phyloP scores from a whole-genome alignment of 1,139 yeast genomes.

The Debaryomyces nepalensis region DNA sequence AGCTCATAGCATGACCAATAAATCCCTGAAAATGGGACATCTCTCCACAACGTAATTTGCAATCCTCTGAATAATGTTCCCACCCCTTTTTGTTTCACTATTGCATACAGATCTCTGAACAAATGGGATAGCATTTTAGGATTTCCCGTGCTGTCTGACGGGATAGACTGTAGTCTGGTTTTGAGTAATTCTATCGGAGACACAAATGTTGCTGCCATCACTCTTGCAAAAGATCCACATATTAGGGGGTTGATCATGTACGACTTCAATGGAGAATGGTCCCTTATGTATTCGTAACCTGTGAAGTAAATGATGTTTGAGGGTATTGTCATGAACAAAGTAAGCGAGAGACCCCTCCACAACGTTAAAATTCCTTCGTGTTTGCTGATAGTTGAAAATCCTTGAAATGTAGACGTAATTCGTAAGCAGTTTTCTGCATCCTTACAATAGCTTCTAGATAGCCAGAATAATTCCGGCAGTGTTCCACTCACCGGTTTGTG shows the following conservation, averaged over 20 bases:
- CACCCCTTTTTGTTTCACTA: conserved; percentile 62
- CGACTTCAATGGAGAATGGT: conserved; percentile 62
- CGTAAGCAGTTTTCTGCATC: conserved; percentile 38
- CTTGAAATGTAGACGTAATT: conserved; percentile 69
- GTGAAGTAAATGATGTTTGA: conserved; percentile 92
- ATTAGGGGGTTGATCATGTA: conserved; percentile 70
- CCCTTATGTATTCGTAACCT: conserved; percentile 87
- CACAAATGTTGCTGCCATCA: conserved; percentile 80
- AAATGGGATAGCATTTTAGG: conserved; percentile 52
- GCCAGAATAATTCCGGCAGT: conserved; percentile 44
- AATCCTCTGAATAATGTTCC: conserved; percentile 80
- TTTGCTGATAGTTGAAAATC: conserved; percentile 64
- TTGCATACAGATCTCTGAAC: conserved; percentile 57
- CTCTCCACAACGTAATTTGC: conserved; percentile 90
- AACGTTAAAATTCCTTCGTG: conserved; percentile 78
- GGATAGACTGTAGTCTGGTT: conserved; percentile 88
- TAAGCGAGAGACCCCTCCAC: conserved; percentile 89
- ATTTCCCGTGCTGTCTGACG: conserved; percentile 41
- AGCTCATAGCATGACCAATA: conserved; percentile 89
- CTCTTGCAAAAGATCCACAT: conserved; percentile 87
- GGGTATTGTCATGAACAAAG: conserved; percentile 89
- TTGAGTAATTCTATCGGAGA: conserved; percentile 89
- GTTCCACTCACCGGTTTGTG: conserved; percentile 11
- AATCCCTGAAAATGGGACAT: conserved; percentile 94
- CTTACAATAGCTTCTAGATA: conserved; percentile 43